Evolutionary conservation across 106 monocot genomes (phyloP).

Genomic region (Dendrobium nobile): DNA sequence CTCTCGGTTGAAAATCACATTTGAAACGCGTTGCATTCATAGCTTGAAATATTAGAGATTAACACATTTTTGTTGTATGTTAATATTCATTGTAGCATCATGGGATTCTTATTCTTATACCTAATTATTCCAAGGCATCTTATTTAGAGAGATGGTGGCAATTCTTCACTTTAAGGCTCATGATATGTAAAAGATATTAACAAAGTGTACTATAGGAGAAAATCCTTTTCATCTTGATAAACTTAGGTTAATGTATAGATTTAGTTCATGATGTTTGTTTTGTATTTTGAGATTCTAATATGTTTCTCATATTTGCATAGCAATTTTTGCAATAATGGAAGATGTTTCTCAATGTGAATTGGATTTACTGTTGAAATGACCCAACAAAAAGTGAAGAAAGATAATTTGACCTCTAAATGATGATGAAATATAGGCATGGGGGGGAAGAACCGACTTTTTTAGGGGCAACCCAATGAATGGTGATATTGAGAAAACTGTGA

Average conservation of each 20-base stretch:
- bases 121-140: neutral
- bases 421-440: neutral
- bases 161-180: neutral
- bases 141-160: neutral
- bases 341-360: neutral
- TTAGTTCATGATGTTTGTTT: neutral
- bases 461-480: neutral
- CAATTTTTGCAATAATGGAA: neutral
- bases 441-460: neutral
- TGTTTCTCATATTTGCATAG: neutral
- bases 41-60: neutral
- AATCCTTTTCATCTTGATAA: neutral
- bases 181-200: neutral
- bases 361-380: neutral
- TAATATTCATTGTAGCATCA: neutral
- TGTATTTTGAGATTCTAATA: neutral
- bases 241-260: neutral
- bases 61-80: neutral
- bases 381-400: neutral
- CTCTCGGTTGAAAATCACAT: neutral
- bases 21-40: neutral
- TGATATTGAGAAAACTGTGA: neutral
- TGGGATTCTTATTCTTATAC: neutral
- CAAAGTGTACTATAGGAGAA: neutral
- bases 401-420: neutral